Percentiles rank a stretch among this genome's conserved stretches.
phyloP scores from a whole-genome alignment of 345 rosid genomes.

The Sonneratia caseolaris region DNA sequence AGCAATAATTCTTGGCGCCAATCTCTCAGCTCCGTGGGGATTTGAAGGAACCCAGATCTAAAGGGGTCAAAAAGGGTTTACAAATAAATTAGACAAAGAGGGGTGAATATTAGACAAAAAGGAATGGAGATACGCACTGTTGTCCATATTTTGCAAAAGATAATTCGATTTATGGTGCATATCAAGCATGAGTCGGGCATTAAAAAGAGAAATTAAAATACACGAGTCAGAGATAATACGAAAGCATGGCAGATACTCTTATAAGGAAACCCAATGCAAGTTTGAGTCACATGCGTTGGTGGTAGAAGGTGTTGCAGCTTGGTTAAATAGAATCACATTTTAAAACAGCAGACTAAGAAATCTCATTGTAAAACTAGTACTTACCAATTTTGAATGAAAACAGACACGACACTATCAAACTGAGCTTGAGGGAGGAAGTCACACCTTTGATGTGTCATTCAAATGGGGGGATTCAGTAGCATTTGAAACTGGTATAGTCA shows the following conservation, averaged over 20 bases:
- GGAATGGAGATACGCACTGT: neutral
- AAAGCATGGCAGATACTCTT: neutral
- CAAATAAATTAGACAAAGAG: neutral
- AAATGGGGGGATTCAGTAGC: conserved; percentile 18
- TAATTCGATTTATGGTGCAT: neutral
- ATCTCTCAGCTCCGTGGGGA: conserved; percentile 93
- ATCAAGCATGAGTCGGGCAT: neutral
- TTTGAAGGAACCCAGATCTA: conserved; percentile 90
- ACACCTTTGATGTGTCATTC: conserved; percentile 48
- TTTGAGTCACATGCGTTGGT: neutral
- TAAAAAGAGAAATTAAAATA: neutral
- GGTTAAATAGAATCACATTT: neutral
- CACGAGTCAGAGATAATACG: neutral
- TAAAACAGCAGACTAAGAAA: neutral
- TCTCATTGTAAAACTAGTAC: neutral
- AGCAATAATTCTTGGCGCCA: conserved; percentile 72
- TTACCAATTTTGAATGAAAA: neutral
- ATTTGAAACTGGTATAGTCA: conserved; percentile 25
- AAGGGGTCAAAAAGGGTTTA: conserved; percentile 4
- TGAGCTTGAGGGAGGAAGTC: conserved; percentile 3
- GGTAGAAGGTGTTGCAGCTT: neutral
- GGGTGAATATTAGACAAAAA: neutral
- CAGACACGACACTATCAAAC: neutral
- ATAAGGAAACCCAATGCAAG: neutral
- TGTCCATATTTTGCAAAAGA: neutral